Conservation (phyloP, 805 yeast genomes). For the Wickerhamiella lipophila region DNA sequence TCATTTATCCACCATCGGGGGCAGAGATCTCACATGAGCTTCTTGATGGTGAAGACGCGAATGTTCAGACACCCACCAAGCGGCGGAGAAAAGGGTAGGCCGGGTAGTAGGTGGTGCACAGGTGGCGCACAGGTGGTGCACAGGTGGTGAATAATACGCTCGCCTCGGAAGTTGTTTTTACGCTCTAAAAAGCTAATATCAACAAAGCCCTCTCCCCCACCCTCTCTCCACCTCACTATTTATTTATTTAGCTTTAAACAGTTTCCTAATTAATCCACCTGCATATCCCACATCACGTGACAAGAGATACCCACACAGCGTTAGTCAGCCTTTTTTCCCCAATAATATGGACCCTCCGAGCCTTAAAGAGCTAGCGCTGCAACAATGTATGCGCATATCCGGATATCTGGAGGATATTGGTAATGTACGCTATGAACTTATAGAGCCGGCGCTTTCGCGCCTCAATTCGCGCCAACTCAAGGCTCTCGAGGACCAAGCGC, state of each 20-base stretch:
- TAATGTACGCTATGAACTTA: slow-evolving; percentile 28
- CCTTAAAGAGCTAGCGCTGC: slow-evolving; percentile 17
- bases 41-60: background rate
- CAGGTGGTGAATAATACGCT: too few species aligned
- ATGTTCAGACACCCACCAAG: background rate
- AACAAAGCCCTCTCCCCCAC: too few species aligned
- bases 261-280: too few species aligned
- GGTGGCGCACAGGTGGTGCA: too few species aligned
- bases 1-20: background rate
- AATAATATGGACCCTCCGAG: slow-evolving; percentile 20
- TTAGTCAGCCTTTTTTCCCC: background rate
- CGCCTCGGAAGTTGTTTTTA: too few species aligned
- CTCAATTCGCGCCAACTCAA: slow-evolving; percentile 27
- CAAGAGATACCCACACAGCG: too few species aligned
- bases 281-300: background rate
- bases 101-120: too few species aligned
- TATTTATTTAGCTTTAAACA: too few species aligned
- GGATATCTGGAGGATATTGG: slow-evolving; percentile 28
- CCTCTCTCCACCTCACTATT: background rate
- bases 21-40: too few species aligned
- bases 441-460: slow-evolving; percentile 27
- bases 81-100: too few species aligned
- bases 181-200: too few species aligned
- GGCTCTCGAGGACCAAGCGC: slow-evolving; percentile 24
- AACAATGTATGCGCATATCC: slow-evolving; percentile 18